A percentile compares a stretch with the other conserved stretches of the same genome.
Conservation (phyloP, 116 monocot genomes). For the Trichopus zeylanicus region DNA sequence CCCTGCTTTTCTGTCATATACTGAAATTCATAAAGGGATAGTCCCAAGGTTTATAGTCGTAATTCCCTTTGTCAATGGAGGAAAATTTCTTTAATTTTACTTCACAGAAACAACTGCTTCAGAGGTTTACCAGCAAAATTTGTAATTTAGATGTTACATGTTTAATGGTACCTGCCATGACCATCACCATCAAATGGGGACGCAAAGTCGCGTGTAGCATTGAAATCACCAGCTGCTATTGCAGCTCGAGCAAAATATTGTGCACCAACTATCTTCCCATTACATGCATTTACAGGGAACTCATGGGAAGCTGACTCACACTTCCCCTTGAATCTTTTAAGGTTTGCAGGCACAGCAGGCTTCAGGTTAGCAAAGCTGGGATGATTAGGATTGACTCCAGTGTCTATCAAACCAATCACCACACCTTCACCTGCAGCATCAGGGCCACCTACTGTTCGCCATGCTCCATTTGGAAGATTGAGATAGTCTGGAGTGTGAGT, state of each 20-base stretch:
- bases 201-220: slow-evolving; percentile 32
- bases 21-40: no score
- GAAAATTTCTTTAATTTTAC: no score
- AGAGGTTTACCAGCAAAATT: no score
- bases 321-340: slow-evolving; percentile 29
- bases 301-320: slow-evolving; percentile 33
- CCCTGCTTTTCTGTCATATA: no score
- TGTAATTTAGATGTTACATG: no score
- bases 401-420: slow-evolving; percentile 67
- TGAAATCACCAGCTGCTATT: slow-evolving; percentile 42
- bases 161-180: slow-evolving; percentile 40
- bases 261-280: slow-evolving; percentile 67
- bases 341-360: neutral
- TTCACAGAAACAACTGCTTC: no score
- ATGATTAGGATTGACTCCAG: slow-evolving; percentile 55
- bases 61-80: no score
- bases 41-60: no score
- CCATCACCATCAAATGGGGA: slow-evolving; percentile 80
- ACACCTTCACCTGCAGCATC: slow-evolving; percentile 44
- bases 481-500: slow-evolving; percentile 61
- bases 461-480: slow-evolving; percentile 31
- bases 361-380: slow-evolving; percentile 46
- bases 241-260: slow-evolving; percentile 52
- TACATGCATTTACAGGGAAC: slow-evolving; percentile 41
- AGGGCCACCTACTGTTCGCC: slow-evolving; percentile 50